Base-by-base conservation (phyloP, 441 rosid genomes). In the Kokia cookei region DNA sequence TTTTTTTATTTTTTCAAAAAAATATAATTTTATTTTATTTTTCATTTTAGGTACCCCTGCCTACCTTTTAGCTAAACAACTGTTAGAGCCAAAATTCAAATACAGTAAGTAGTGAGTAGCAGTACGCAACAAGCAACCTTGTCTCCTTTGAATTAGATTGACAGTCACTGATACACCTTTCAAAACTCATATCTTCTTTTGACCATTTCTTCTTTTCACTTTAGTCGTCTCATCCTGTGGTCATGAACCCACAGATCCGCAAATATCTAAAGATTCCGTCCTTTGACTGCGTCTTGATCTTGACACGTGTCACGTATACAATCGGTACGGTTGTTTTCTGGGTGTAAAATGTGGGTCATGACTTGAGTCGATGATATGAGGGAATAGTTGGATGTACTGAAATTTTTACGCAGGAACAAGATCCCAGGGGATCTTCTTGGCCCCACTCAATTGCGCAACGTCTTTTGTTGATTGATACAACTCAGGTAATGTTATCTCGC, bases 311-410 rank as follows among this genome's bases (percentile, higher is more conserved):
- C 22, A 19, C 0, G 22, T 19, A 19, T 19, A 19, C 22, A 19
- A 19, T 19, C 22, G 22, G 22, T 19, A 19, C 22, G 22, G 22
- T 19, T 58, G 1, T 1, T 73, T 60, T 61, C 13, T 40, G 26
- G 10, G 0, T 0, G 45, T 51, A 48, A 35, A 29, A 7, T 29
- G 12, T 7, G 59, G 62, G 26, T 9, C 63, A 7, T 19, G 22
- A 19, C 22, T 53, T 4, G 6, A 1, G 5, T 61, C 53, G 71
- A 10, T 81, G 76, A 76, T 32, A 75, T 71, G 66, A 47, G 37
- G 27, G 72, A 45, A 70, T 69, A 76, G 81, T 75, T 60, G 81
- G 82, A 69, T 68, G 75, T 78, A 75, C 37, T 76, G 55, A 50
- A 37, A 2, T 43, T 12, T 65, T n/a, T 19, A 42, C 54, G 42